Base-by-base conservation (phyloP, 805 yeast species). In the Wickerhamomyces bovis region DNA sequence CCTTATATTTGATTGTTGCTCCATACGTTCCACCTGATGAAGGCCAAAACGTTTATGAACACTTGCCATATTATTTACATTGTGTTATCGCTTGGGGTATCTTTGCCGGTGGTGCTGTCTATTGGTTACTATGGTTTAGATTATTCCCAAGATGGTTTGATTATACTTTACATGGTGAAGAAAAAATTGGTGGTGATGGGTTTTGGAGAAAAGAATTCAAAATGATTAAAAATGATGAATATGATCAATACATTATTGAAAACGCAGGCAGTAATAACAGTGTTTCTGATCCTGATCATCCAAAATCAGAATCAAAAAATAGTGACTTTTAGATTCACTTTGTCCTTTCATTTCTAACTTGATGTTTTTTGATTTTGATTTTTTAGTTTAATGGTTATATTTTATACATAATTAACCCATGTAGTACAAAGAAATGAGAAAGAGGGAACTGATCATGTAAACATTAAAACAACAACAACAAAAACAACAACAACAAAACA, bases 1-100 rank as follows among this genome's bases (percentile, higher is more conserved):
- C 87, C 12, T 56, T 83, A 26, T 86, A 85, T 61, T 70, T 86
- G 57, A 73, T 85, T 45, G 76, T 78, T 47, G 90, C 92, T 28
- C 95, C 95, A 43, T 86, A 83, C 61, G 73, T 86, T 51, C 89
- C 94, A 40, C 95, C 95, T 42, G 60, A 71, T 19, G 70, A 58
- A 18, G 85, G 83, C 31, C 83, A 84, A 66, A 71, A 75, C 33
- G 89, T 86, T 45, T 86, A 86, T 71, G 64, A 77, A n/a, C 53
- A 63, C 43, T 68, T 86, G 57, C 95, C 95, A 25, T 86, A 86
- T 68, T 86, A 80, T 73, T 72, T 81, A 47, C 90, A 85, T 63
- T 81, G 89, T 61, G 94, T 85, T 43, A 87, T 84, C n/a, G 82
- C 89, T 12, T 77, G 89, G 81, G 89, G 84, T 53, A 72, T 86